Evolutionary conservation across 75 land plant species (phyloP).

Genomic region (Selaginella tamariscina): DNA sequence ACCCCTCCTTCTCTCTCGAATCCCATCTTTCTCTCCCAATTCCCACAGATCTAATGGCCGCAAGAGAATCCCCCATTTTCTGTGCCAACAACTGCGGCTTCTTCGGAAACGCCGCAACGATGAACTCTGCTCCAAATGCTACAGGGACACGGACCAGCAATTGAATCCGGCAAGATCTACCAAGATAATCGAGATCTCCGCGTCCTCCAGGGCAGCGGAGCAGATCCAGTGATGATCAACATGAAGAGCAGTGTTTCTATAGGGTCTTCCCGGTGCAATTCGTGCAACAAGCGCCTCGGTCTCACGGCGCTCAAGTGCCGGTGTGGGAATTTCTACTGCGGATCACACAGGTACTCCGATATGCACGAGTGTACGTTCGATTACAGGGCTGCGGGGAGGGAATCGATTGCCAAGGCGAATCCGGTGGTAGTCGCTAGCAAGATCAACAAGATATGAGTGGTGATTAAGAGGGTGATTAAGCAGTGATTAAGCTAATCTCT

Average conservation of each 20-base stretch:
- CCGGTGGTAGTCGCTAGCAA: slow-evolving; percentile 12
- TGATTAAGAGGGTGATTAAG: too few species aligned
- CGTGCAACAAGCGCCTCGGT: background rate
- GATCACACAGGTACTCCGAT: background rate
- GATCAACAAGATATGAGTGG: slow-evolving; percentile 14
- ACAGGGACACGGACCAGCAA: too few species aligned
- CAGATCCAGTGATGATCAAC: background rate
- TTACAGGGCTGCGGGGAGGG: slow-evolving; percentile 2
- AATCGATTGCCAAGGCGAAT: slow-evolving; percentile 11
- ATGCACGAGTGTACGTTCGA: slow-evolving; percentile 1
- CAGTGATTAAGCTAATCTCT: too few species aligned
- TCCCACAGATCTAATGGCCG: too few species aligned
- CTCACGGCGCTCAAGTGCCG: background rate
- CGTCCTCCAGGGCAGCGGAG: too few species aligned
- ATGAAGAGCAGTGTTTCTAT: background rate
- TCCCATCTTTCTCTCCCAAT: too few species aligned
- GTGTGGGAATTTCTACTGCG: background rate
- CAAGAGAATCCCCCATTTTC: background rate
- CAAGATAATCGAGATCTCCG: background rate
- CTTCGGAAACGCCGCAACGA: background rate
- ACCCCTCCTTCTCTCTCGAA: too few species aligned
- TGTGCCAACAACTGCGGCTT: background rate
- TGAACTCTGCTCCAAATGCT: background rate
- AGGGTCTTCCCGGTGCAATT: background rate
- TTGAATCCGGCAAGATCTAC: background rate